Evolutionary conservation across 805 yeast species (phyloP), one percentile per base, ranked within the genome.

Genomic region (Dipodascus geniculatus): DNA sequence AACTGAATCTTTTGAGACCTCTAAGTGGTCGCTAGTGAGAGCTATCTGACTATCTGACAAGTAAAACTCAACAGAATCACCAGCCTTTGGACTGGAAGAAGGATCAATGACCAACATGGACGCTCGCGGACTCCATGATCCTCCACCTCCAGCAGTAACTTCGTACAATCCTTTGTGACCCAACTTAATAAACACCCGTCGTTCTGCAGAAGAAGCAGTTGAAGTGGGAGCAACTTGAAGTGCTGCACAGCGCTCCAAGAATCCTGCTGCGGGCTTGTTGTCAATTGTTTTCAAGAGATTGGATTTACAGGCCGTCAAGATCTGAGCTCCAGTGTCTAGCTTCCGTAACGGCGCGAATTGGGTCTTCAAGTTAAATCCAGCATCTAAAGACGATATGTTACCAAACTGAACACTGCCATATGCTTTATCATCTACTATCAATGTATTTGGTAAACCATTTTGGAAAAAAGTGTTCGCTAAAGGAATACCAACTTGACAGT

Each of bases 91-190:
- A 22, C 68, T 61, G 1, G 82, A 82, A 1, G 74, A 75, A 1
- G 87, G 82, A 24, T 83, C 83, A 11, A 83, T 63, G 1, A 80
- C 89, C n/a, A 83, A 70, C 63, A 81, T 77, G 33, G 78, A 78
- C 1, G 85, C 81, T 54, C 83, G 77, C 24, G 81, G 78, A 1
- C 87, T 86, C 88, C 88, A 83, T 1, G 83, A 81, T 1, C 87
- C 84, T 1, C 89, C 89, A 1, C 88, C 89, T 2, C 89, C 89
- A 3, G 87, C 89, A 35, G 80, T 72, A 20, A 83, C 81, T 61
- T 78, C 76, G 63, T 69, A 76, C 4, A 38, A n/a, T 53, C 74
- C 68, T 52, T 63, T 60, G 2, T 65, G 61, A 42, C 53, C 57
- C 9, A 60, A 38, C 19, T 50, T 53, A 17, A 58, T 61, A 51